phyloP scores from a whole-genome alignment of 2,329 filamentous ascomycete species.

The Chrysoporthe deuterocubensis region DNA sequence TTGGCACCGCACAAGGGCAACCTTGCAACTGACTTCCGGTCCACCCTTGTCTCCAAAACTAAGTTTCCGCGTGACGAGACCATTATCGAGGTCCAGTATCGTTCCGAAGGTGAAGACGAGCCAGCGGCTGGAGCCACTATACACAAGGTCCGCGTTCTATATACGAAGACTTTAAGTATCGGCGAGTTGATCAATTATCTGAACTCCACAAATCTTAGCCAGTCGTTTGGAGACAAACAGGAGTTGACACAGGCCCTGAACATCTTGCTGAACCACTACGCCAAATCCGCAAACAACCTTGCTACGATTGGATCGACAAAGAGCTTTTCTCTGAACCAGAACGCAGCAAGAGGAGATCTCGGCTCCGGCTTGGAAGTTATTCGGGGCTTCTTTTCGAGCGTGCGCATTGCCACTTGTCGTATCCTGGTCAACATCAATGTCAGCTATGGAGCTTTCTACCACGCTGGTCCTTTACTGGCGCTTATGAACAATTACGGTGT shows the following conservation, averaged over 20 bases:
- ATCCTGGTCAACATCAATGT: conserved; percentile 43
- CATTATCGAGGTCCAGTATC: neutral
- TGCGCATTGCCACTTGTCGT: conserved; percentile 38
- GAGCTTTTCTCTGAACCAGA: neutral
- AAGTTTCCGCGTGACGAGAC: neutral
- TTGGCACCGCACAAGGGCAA: too few relatives aligned
- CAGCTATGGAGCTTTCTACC: conserved; percentile 39
- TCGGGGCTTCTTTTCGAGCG: conserved; percentile 40
- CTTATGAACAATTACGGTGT: conserved; percentile 34
- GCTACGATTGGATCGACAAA: neutral
- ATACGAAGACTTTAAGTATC: too few relatives aligned
- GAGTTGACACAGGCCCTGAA: neutral
- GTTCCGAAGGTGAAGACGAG: neutral
- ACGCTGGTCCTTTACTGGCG: conserved; percentile 32
- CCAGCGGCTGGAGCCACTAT: neutral
- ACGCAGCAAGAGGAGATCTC: conserved; percentile 29
- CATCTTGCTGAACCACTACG: neutral
- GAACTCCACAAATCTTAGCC: neutral
- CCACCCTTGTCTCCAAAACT: neutral
- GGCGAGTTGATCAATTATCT: neutral
- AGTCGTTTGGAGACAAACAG: neutral
- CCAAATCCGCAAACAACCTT: neutral
- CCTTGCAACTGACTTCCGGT: neutral
- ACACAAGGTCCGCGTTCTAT: neutral
- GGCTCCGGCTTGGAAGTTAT: conserved; percentile 35